Evolutionary conservation across 2,329 filamentous ascomycete species (phyloP).

Genomic region (Xylaria sp.): DNA sequence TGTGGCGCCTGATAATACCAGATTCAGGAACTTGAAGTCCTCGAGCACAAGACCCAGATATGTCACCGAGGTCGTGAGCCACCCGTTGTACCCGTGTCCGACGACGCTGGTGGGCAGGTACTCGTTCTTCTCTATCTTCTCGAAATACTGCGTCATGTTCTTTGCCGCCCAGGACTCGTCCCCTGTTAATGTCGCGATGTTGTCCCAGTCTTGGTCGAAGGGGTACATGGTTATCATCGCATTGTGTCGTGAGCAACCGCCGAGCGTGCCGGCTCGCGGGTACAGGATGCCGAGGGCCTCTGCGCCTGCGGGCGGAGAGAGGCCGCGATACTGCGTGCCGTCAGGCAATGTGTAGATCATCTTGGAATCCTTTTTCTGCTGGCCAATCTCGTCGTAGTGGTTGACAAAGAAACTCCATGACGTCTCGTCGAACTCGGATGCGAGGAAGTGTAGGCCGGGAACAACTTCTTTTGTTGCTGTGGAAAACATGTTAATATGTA

Average conservation of each 20-base stretch:
- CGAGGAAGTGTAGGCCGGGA: conserved; percentile 59
- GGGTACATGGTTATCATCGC: conserved; percentile 69
- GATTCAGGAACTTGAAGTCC: conserved; percentile 59
- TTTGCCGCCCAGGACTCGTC: conserved; percentile 67
- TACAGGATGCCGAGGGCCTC: conserved; percentile 59
- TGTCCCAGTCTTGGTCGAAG: conserved; percentile 68
- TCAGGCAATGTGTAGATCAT: conserved; percentile 60
- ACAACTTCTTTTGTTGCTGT: conserved; percentile 58
- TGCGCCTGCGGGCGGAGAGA: conserved; percentile 54
- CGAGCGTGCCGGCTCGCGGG: conserved; percentile 59
- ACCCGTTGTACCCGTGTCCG: conserved; percentile 67
- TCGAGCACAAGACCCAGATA: conserved; percentile 58
- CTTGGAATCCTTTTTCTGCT: conserved; percentile 62
- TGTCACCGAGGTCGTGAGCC: conserved; percentile 61
- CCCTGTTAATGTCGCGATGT: conserved; percentile 67
- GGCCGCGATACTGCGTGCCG: conserved; percentile 53
- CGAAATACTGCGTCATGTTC: conserved; percentile 70
- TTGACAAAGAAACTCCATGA: conserved; percentile 67
- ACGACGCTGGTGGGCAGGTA: conserved; percentile 59
- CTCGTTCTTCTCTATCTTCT: conserved; percentile 65
- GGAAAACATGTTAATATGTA: conserved; percentile 48
- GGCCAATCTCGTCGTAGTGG: conserved; percentile 59
- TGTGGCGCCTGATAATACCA: conserved; percentile 58
- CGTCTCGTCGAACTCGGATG: conserved; percentile 58
- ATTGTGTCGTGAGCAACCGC: conserved; percentile 68